phyloP scores from a whole-genome alignment of 2,329 filamentous ascomycete species.

The Scytalidium lignicola region DNA sequence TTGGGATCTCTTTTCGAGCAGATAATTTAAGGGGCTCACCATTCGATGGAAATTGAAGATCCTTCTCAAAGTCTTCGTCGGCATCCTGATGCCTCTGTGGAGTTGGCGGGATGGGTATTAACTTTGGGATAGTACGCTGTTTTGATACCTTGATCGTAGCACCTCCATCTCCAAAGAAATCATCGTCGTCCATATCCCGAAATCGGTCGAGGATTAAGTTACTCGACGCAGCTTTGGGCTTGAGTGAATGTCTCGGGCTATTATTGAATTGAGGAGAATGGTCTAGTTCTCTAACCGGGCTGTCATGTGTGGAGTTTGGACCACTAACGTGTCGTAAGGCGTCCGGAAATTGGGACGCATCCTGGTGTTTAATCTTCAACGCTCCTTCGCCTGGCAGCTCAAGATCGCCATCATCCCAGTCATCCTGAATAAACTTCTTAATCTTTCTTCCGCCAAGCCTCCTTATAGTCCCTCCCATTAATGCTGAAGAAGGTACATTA shows the following conservation, averaged over 20 bases:
- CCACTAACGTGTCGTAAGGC: conserved; percentile 56
- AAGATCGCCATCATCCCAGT: conserved; percentile 74
- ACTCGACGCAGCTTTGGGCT: conserved; percentile 22
- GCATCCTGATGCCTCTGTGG: conserved; percentile 37
- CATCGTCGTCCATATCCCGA: conserved; percentile 54
- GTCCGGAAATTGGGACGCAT: conserved; percentile 60
- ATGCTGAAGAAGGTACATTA: conserved; percentile 80
- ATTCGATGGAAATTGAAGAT: conserved; percentile 66
- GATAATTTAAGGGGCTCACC: conserved; percentile 59
- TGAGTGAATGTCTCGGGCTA: conserved; percentile 18
- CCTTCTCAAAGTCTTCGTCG: conserved; percentile 66
- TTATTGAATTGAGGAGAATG: conserved; percentile 25
- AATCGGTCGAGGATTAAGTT: conserved; percentile 59
- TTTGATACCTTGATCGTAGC: conserved; percentile 67
- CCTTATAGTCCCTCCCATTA: conserved; percentile 91
- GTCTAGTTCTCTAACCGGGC: conserved; percentile 38
- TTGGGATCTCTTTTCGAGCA: conserved; percentile 53
- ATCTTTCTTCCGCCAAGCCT: conserved; percentile 72
- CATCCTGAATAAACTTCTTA: conserved; percentile 70
- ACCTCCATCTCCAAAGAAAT: conserved; percentile 58
- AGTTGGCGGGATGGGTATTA: not conserved
- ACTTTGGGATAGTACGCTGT: conserved; percentile 34
- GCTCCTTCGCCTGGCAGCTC: conserved; percentile 58
- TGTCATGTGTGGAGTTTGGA: conserved; percentile 43
- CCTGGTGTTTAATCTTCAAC: conserved; percentile 61